A percentile compares a stretch with the other conserved stretches of the same genome.
Evolutionary conservation across 768 basidiomycete genomes (phyloP).

Genomic region (Brasilioporus rufonigricans): DNA sequence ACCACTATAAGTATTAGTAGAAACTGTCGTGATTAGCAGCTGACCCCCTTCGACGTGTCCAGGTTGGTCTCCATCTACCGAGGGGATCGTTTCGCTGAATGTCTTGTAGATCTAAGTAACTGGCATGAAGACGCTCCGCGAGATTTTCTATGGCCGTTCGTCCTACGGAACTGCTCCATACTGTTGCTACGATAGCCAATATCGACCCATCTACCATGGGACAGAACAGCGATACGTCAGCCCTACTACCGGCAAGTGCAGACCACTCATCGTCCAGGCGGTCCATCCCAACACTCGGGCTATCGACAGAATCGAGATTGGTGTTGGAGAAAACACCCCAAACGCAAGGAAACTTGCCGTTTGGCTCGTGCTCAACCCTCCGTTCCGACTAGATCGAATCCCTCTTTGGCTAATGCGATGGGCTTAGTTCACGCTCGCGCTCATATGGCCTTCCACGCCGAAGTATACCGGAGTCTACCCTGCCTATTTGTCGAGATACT

Average conservation of each 20-base stretch:
- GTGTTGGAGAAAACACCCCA: neutral
- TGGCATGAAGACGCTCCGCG: neutral
- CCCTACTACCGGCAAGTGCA: conserved; percentile 24
- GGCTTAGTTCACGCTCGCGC: conserved; percentile 16
- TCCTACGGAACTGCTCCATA: neutral
- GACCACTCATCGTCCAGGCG: conserved; percentile 23
- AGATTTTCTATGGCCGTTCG: neutral
- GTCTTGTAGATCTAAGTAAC: neutral
- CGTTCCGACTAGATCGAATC: neutral
- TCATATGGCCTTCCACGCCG: conserved; percentile 16
- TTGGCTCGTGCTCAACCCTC: conserved; percentile 12
- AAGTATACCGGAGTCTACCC: conserved; percentile 8
- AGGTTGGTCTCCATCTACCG: neutral
- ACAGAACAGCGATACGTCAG: conserved; percentile 23
- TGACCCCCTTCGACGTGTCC: too few relatives aligned
- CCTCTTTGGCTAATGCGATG: conserved; percentile 16
- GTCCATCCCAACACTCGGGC: conserved; percentile 6
- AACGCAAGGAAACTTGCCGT: conserved; percentile 14
- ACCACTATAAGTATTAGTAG: too few relatives aligned
- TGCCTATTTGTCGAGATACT: conserved; percentile 17
- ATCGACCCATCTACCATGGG: conserved; percentile 14
- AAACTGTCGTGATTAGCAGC: too few relatives aligned
- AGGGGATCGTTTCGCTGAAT: neutral
- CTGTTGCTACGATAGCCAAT: conserved; percentile 18
- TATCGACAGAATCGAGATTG: neutral